phyloP scores from a whole-genome alignment of 2,329 filamentous ascomycete species.

The Zasmidium citrigriseum region DNA sequence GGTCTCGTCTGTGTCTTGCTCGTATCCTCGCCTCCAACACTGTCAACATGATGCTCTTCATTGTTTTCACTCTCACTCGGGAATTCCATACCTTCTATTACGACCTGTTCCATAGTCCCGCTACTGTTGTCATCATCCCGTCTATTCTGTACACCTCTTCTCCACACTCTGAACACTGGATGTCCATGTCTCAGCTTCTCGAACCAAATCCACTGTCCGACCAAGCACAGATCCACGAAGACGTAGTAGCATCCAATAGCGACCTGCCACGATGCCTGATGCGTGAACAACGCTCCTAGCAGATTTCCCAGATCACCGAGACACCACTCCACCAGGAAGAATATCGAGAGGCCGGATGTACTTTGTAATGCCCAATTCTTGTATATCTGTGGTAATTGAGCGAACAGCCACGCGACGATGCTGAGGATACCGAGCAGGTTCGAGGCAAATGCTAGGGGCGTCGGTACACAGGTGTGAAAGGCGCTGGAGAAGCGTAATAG shows the following conservation, averaged over 20 bases:
- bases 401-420: slow-evolving; percentile 69
- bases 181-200: slow-evolving; percentile 56
- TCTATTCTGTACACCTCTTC: slow-evolving; percentile 17
- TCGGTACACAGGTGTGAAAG: slow-evolving; percentile 65
- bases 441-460: slow-evolving; percentile 62
- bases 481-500: slow-evolving; percentile 59
- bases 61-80: slow-evolving; percentile 11
- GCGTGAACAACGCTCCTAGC: slow-evolving; percentile 62
- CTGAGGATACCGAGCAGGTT: slow-evolving; percentile 61
- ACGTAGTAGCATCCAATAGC: slow-evolving; percentile 67
- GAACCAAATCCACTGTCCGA: slow-evolving; percentile 68
- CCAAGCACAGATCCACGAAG: slow-evolving; percentile 63
- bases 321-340: slow-evolving; percentile 67
- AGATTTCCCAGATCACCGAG: slow-evolving; percentile 65
- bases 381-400: slow-evolving; percentile 68
- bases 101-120: slow-evolving; percentile 29
- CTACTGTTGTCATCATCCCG: slow-evolving; percentile 18
- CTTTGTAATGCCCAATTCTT: slow-evolving; percentile 67
- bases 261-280: slow-evolving; percentile 67
- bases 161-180: slow-evolving; percentile 41
- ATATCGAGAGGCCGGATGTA: slow-evolving; percentile 65
- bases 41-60: slow-evolving; percentile 13
- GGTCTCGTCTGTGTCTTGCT: slow-evolving; percentile 23
- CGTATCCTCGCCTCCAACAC: slow-evolving; percentile 14
- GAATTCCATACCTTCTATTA: slow-evolving; percentile 35